Conservation (phyloP, 2,329 filamentous ascomycete genomes). For the Bertia moriformis region DNA sequence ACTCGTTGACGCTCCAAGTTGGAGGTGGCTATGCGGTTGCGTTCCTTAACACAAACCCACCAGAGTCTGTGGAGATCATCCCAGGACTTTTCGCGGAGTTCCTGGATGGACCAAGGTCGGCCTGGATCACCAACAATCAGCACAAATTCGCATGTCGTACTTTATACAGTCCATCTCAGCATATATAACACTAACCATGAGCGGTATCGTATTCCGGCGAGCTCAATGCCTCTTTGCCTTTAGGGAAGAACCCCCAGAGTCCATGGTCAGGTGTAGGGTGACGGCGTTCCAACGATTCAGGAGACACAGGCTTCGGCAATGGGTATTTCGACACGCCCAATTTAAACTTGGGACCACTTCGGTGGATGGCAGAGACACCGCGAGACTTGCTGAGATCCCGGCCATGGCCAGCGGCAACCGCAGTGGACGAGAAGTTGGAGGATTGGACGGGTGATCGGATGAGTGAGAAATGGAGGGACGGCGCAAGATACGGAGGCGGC, state of each 20-base stretch:
- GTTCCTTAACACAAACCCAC: conserved; percentile 87
- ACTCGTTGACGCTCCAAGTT: conserved; percentile 52
- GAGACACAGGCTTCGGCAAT: neutral
- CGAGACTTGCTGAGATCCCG: neutral
- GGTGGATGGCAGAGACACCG: conserved; percentile 1
- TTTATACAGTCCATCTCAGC: neutral
- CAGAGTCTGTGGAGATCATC: conserved; percentile 83
- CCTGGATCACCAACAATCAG: neutral
- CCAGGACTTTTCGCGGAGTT: conserved; percentile 81
- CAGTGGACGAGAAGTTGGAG: neutral
- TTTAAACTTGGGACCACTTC: neutral
- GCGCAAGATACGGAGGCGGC: neutral
- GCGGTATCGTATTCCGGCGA: conserved; percentile 56
- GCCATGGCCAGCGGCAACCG: neutral
- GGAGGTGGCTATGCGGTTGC: conserved; percentile 76
- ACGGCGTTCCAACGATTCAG: neutral
- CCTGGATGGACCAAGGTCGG: conserved; percentile 69
- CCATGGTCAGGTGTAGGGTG: conserved; percentile 51
- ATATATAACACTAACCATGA: conserved; percentile 36
- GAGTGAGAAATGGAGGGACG: neutral
- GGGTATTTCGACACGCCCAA: neutral
- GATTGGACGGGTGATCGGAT: neutral
- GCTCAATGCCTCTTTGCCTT: conserved; percentile 46
- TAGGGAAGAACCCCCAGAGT: conserved; percentile 80
- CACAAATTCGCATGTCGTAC: neutral